These are phyloP conservation scores for Phytophthora ohioensis DNA, from an alignment of 352 stramenopile species.

Conservation along the genomic window DNA sequence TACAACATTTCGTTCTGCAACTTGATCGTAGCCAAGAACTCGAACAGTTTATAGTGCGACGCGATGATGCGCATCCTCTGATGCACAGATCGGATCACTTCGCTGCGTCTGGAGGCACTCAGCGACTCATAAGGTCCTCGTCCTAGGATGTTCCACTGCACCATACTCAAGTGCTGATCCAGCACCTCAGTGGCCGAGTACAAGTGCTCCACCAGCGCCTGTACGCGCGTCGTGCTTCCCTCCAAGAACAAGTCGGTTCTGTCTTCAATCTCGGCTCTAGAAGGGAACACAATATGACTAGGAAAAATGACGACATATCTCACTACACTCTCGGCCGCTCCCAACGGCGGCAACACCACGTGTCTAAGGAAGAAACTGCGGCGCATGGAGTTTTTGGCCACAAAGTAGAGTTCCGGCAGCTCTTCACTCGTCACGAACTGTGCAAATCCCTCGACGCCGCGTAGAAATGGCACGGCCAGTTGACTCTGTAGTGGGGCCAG, in stretches of 20 bases:
- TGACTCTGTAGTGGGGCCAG: slow-evolving; percentile 66
- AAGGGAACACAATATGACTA: slow-evolving; percentile 81
- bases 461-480: slow-evolving; percentile 68
- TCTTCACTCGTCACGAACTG: slow-evolving; percentile 88
- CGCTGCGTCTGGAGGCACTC: slow-evolving; percentile 55
- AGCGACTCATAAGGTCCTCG: slow-evolving; percentile 83
- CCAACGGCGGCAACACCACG: slow-evolving; percentile 73
- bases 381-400: slow-evolving; percentile 84
- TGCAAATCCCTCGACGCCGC: slow-evolving; percentile 71
- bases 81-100: slow-evolving; percentile 78
- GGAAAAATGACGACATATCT: slow-evolving; percentile 82
- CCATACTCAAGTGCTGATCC: slow-evolving; percentile 87
- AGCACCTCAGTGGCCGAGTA: slow-evolving; percentile 87
- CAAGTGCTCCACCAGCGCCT: slow-evolving; percentile 81
- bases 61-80: slow-evolving; percentile 78
- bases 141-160: slow-evolving; percentile 89
- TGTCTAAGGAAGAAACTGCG: slow-evolving; percentile 70
- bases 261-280: slow-evolving; percentile 77
- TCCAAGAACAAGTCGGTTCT: slow-evolving; percentile 80
- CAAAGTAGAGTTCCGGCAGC: slow-evolving; percentile 86
- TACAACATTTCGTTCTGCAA: slow-evolving; percentile 90
- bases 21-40: slow-evolving; percentile 87
- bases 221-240: slow-evolving; percentile 75
- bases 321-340: slow-evolving; percentile 71
- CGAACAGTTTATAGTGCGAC: slow-evolving; percentile 82